Percentiles rank a stretch among this genome's conserved stretches.
phyloP scores from a whole-genome alignment of 257 asterid genomes.

The Lithospermum erythrorhizon region DNA sequence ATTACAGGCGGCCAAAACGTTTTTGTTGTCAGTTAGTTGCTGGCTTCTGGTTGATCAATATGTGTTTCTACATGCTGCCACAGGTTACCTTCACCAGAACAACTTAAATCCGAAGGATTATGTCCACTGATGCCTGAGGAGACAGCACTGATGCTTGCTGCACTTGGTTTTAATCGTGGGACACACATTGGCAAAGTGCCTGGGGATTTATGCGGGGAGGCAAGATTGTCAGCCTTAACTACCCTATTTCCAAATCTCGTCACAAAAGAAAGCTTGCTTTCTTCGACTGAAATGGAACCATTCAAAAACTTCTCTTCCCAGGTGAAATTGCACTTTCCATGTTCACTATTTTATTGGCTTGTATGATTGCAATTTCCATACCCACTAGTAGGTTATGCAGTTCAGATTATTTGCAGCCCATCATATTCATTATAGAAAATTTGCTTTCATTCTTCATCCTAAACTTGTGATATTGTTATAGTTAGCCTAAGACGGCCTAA shows the following conservation, averaged over 20 bases:
- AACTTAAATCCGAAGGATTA: slow-evolving; percentile 67
- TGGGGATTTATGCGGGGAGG: slow-evolving; percentile 79
- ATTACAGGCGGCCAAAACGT: background rate
- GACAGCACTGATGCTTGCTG: slow-evolving; percentile 92
- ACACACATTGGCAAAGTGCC: slow-evolving; percentile 86
- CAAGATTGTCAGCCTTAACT: slow-evolving; percentile 73
- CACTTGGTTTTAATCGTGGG: slow-evolving; percentile 79
- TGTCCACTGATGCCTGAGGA: slow-evolving; percentile 99
- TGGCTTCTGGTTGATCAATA: background rate
- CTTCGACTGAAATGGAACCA: slow-evolving; percentile 68
- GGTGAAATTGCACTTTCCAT: slow-evolving; percentile 27
- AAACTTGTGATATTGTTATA: too few species aligned
- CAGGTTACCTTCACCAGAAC: slow-evolving; percentile 74
- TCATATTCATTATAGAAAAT: too few species aligned
- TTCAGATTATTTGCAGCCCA: too few species aligned
- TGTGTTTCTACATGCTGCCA: slow-evolving; percentile 6
- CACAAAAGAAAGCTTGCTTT: slow-evolving; percentile 82
- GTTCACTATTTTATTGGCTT: too few species aligned
- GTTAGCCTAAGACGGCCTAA: too few species aligned
- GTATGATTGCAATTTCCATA: too few species aligned
- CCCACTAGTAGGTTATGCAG: too few species aligned
- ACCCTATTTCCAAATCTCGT: slow-evolving; percentile 87
- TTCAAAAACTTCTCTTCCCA: slow-evolving; percentile 81
- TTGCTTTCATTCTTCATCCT: too few species aligned
- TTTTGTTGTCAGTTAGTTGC: background rate